Evolutionary conservation across 805 yeast species (phyloP).

Genomic region (Yamadazyma ubonensis): DNA sequence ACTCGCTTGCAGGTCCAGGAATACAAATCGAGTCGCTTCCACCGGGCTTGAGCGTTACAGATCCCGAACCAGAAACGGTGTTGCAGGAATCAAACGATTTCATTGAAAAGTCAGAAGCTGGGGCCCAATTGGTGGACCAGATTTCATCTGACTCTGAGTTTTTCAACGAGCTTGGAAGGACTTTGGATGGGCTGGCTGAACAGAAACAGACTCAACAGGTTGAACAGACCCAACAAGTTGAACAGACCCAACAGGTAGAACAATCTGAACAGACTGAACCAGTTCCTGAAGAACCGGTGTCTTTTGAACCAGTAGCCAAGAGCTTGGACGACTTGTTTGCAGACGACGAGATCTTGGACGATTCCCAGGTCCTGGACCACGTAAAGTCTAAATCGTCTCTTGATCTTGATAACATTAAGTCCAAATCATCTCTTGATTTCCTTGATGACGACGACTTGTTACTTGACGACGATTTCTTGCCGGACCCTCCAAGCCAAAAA

Average conservation of each 20-base stretch:
- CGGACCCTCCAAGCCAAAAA: conserved; percentile 2
- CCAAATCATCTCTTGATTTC: no score
- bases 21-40: no score
- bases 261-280: not conserved
- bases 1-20: no score
- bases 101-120: not conserved
- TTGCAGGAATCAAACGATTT: not conserved
- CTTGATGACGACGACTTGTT: conserved; percentile 19
- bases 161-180: no score
- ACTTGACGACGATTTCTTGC: conserved; percentile 19
- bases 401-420: no score
- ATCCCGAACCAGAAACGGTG: no score
- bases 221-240: not conserved
- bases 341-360: conserved; percentile 21
- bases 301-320: not conserved
- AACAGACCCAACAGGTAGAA: not conserved
- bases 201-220: not conserved
- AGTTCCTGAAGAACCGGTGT: not conserved
- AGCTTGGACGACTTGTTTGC: conserved; percentile 13
- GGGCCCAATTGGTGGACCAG: not conserved
- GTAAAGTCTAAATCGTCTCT: no score
- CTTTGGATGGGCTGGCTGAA: not conserved
- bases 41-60: no score
- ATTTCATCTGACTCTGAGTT: not conserved
- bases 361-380: not conserved